Evolutionary conservation across 208 protist species (phyloP).

Genomic region (Endotrypanum monterogeii): DNA sequence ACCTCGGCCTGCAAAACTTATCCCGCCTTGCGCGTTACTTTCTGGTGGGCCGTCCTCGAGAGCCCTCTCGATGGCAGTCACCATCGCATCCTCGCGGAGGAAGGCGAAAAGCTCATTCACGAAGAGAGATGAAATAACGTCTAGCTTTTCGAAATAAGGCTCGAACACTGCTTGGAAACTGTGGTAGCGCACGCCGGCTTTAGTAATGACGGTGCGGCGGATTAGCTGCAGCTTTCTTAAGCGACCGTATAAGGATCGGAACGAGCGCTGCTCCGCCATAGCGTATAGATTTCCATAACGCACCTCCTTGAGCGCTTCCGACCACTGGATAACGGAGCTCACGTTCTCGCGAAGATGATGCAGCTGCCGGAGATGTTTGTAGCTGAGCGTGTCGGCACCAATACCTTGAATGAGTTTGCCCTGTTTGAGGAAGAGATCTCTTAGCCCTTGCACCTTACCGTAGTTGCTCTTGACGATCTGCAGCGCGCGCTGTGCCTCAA

Average conservation of each 20-base stretch:
- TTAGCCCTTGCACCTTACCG: slow-evolving; percentile 68
- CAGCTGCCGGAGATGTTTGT: slow-evolving; percentile 73
- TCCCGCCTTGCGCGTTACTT: not conserved
- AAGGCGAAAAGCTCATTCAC: slow-evolving; percentile 65
- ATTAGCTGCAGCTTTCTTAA: slow-evolving; percentile 73
- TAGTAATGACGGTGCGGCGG: slow-evolving; percentile 68
- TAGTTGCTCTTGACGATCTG: slow-evolving; percentile 68
- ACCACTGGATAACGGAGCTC: slow-evolving; percentile 79
- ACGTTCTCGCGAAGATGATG: slow-evolving; percentile 85
- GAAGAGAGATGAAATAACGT: slow-evolving; percentile 71
- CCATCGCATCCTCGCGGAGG: slow-evolving; percentile 66
- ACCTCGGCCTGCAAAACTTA: not conserved
- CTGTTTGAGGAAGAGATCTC: slow-evolving; percentile 70
- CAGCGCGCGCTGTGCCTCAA: slow-evolving; percentile 74
- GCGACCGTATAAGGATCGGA: slow-evolving; percentile 63
- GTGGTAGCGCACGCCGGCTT: slow-evolving; percentile 53
- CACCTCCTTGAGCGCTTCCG: slow-evolving; percentile 78
- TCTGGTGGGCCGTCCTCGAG: slow-evolving; percentile 57
- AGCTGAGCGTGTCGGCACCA: slow-evolving; percentile 63
- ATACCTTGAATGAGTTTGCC: slow-evolving; percentile 76
- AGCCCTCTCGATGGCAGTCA: slow-evolving; percentile 75
- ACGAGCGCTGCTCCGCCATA: slow-evolving; percentile 63
- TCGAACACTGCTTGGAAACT: slow-evolving; percentile 79
- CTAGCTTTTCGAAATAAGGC: slow-evolving; percentile 89
- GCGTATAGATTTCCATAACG: slow-evolving; percentile 72